Evolutionary conservation across 228 moss, liverwort and hornwort genomes (phyloP).

Genomic region (Sphagnum fallax): DNA sequence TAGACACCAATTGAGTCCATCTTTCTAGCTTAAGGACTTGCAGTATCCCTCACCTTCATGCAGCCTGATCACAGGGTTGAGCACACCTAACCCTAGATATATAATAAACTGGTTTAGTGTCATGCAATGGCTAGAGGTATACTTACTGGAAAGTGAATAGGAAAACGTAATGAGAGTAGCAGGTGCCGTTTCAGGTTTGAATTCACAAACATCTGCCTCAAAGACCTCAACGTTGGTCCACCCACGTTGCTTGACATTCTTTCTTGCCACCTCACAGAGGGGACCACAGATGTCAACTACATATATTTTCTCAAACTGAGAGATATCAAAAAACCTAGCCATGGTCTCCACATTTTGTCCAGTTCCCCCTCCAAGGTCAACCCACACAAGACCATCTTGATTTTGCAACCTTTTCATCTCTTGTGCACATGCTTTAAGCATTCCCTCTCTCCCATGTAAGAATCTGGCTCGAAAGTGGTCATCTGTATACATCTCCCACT

Average conservation of each 20-base stretch:
- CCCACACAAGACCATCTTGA: constrained; percentile 65
- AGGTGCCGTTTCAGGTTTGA: constrained; percentile 39
- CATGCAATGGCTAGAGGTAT: not conserved
- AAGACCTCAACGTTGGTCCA: constrained; percentile 91
- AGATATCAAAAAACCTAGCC: constrained; percentile 57
- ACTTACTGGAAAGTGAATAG: constrained; percentile 83
- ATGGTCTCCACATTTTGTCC: constrained; percentile 91
- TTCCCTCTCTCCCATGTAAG: constrained; percentile 58
- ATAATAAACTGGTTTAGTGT: not conserved
- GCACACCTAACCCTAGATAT: too few relatives aligned
- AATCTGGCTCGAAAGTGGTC: constrained; percentile 85
- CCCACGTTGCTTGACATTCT: constrained; percentile 45
- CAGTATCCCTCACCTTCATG: too few relatives aligned
- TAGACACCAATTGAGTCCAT: too few relatives aligned
- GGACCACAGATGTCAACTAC: constrained; percentile 89
- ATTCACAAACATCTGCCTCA: constrained; percentile 90
- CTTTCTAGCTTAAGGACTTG: too few relatives aligned
- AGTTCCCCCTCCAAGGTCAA: constrained; percentile 93
- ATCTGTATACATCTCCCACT: constrained; percentile 34
- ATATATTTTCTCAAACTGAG: constrained; percentile 71
- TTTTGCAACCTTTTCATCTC: constrained; percentile 55
- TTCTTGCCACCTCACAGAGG: constrained; percentile 72
- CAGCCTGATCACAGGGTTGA: too few relatives aligned
- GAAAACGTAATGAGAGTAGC: constrained; percentile 84
- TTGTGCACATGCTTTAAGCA: constrained; percentile 65